phyloP scores from a whole-genome alignment of 148 eudicot species.

The Euryodendron excelsum region DNA sequence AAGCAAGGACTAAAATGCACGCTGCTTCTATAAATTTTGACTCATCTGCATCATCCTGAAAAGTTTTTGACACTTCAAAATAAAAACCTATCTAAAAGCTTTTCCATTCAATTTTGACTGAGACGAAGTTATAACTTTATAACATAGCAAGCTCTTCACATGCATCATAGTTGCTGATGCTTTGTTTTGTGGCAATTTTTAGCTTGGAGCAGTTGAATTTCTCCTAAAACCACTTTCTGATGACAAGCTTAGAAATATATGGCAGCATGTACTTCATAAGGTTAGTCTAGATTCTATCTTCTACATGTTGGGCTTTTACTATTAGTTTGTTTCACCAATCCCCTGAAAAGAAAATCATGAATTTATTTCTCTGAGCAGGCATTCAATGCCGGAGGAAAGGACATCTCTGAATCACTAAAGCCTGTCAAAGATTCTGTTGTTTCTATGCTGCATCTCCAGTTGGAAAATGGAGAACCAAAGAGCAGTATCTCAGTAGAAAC shows the following conservation, averaged over 20 bases:
- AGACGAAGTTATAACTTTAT: not conserved
- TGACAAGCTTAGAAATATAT: slow-evolving; percentile 74
- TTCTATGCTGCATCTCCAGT: slow-evolving; percentile 41
- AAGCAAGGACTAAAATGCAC: not conserved
- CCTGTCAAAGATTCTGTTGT: slow-evolving; percentile 54
- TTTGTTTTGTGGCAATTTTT: slow-evolving; percentile 13
- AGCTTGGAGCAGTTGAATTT: slow-evolving; percentile 93
- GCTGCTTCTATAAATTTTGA: not conserved
- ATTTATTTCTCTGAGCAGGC: slow-evolving; percentile 45
- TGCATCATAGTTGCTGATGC: not conserved
- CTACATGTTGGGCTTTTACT: not conserved
- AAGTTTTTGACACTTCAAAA: not conserved
- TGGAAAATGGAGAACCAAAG: slow-evolving; percentile 21
- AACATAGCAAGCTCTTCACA: too few relatives aligned
- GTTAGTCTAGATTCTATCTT: slow-evolving; percentile 21
- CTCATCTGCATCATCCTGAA: not conserved
- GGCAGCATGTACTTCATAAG: slow-evolving; percentile 93
- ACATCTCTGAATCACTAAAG: slow-evolving; percentile 43
- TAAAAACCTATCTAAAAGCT: not conserved
- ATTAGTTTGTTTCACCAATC: not conserved
- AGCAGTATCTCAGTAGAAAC: slow-evolving; percentile 21
- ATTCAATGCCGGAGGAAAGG: slow-evolving; percentile 52
- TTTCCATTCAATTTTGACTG: not conserved
- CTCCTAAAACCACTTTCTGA: slow-evolving; percentile 70
- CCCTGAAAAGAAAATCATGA: not conserved